Evolutionary conservation across 1,139 yeast genomes (phyloP), one percentile per base, ranked within the genome.

Genomic region (Pichia sp.): DNA sequence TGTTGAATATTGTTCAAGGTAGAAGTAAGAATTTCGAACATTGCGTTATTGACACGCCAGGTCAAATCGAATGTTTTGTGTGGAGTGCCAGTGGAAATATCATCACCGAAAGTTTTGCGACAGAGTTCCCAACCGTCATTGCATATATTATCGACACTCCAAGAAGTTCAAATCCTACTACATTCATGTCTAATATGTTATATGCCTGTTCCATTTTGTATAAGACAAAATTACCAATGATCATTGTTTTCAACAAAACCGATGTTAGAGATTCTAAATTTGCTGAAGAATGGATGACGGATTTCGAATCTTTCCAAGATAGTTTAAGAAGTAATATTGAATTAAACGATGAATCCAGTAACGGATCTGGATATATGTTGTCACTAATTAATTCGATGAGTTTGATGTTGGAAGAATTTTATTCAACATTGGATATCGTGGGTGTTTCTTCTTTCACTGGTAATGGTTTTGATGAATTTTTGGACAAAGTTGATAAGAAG

Each of bases 91-190:
- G 96, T 40, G 99, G 99, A 8, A 77, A 97, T 27, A 94, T 94
- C 51, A 86, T 94, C 48, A 90, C 97, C 0, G 98, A 94, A 62
- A 90, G 97, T 0, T 85, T 94, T 67, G 98, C 98, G 1, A 85
- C 95, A 2, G 79, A 95, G 2, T 87, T 87, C 63, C 99, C 99
- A 5, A 92, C 98, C 0, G 87, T 92, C 36, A 77, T 94, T 52
- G 97, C 97, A 0, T 94, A 94, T 62, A 81, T 94, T 49, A 95
- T 94, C 28, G 99, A 94, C 60, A 92, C 98, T 0, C 98, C 98
- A 41, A 75, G 98, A 62, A 85, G 90, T 49, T 70, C 95, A 2
- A 82, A 94, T 3, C 98, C 98, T 37, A 85, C 97, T 0, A 94
- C 99, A 1, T 94, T 92, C 63, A 94, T 94, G 79, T 88, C 97